phyloP scores from a whole-genome alignment of 495 filamentous ascomycete species.

The Parathielavia appendiculata region DNA sequence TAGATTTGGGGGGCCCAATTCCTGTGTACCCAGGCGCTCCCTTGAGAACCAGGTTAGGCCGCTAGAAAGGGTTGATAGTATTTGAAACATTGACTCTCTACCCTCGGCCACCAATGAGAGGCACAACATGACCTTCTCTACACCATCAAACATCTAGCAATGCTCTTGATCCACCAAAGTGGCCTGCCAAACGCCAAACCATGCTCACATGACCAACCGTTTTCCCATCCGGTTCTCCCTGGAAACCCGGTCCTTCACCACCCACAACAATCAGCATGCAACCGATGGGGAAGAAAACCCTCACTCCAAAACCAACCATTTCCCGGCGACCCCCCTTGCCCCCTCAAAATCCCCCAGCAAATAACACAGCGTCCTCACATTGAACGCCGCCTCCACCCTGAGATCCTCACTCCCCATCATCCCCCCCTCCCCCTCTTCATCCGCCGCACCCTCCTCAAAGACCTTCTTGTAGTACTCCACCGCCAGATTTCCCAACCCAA shows the following conservation, averaged over 20 bases:
- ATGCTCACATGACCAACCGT: neutral
- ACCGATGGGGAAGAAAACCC: neutral
- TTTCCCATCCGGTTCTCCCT: neutral
- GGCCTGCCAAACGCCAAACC: neutral
- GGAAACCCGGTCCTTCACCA: neutral
- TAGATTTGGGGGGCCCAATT: too few relatives aligned
- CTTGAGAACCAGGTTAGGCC: neutral
- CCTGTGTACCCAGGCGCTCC: too few relatives aligned
- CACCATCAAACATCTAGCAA: neutral
- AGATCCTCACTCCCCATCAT: conserved; percentile 51
- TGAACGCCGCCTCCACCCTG: conserved; percentile 68
- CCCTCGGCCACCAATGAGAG: too few relatives aligned
- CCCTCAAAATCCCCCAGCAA: conserved; percentile 33
- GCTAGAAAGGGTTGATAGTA: neutral
- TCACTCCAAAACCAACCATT: conserved; percentile 31
- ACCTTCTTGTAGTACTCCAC: conserved; percentile 62
- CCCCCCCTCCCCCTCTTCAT: neutral
- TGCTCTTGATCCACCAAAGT: neutral
- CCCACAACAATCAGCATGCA: neutral
- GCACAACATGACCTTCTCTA: neutral
- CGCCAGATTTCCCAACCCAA: conserved; percentile 75
- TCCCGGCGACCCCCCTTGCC: conserved; percentile 24
- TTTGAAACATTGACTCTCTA: neutral
- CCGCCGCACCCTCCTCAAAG: conserved; percentile 22
- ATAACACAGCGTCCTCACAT: conserved; percentile 52